Percentiles rank a stretch among this genome's conserved stretches.
Conservation (phyloP, 139 green algal species). For the Chlorella sorokiniana region DNA sequence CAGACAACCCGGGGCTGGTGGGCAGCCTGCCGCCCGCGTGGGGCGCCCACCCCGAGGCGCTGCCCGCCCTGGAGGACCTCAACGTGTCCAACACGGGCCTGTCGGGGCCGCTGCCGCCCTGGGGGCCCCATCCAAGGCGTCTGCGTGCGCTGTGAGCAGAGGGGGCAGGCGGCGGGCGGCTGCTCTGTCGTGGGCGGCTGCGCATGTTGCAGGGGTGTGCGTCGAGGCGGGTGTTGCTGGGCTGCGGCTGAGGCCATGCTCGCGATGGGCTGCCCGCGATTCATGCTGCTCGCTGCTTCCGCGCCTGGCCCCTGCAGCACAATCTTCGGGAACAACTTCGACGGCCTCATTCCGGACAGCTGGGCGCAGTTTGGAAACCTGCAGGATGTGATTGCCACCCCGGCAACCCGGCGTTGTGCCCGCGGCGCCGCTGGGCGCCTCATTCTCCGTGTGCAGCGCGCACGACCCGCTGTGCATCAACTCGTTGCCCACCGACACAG, state of each 20-base stretch:
- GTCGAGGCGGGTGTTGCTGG: not conserved
- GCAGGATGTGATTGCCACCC: constrained; percentile 7
- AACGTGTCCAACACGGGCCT: not conserved
- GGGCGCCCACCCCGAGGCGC: not conserved
- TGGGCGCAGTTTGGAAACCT: constrained; percentile 7
- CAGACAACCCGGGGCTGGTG: not conserved
- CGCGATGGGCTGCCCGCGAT: not conserved
- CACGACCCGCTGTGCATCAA: not conserved
- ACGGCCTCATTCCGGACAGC: constrained; percentile 1
- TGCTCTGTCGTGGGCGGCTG: not conserved
- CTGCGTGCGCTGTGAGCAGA: constrained; percentile 24
- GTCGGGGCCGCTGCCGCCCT: constrained; percentile 4
- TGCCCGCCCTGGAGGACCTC: constrained; percentile 12
- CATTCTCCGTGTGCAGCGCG: constrained; percentile 11
- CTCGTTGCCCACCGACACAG: not conserved
- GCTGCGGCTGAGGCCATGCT: not conserved
- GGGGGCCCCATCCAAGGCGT: not conserved
- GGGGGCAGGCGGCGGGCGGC: not conserved
- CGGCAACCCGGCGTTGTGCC: constrained; percentile 35
- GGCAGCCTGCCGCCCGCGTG: constrained; percentile 1
- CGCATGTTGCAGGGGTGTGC: no score
- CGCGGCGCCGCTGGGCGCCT: not conserved
- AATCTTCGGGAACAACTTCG: constrained; percentile 5
- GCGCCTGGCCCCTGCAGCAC: not conserved
- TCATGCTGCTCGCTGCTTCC: not conserved